Conservation (phyloP, 345 rosid species). For the Reutealis trisperma region DNA sequence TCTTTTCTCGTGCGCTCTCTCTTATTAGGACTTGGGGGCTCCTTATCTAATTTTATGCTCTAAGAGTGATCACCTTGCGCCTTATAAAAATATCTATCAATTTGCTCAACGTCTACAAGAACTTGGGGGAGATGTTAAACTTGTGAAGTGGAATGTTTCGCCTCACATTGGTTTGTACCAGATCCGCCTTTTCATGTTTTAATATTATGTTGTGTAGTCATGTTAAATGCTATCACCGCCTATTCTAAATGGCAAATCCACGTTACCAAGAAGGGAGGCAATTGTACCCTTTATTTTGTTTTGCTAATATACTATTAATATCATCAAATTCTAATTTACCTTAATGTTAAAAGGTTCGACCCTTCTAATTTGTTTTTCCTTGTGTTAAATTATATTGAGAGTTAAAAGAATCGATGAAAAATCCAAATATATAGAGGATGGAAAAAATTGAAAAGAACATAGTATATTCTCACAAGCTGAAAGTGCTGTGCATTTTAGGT, state of each 20-base stretch:
- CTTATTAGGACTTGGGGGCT: slow-evolving; percentile 65
- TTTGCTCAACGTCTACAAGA: slow-evolving; percentile 60
- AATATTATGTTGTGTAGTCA: background rate
- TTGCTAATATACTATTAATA: no score
- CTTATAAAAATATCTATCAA: slow-evolving; percentile 49
- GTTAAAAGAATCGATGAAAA: background rate
- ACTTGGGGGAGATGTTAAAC: slow-evolving; percentile 76
- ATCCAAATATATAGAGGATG: background rate
- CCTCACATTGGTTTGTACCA: slow-evolving; percentile 68
- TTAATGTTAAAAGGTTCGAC: no score
- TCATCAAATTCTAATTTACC: no score
- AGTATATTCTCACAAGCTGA: background rate
- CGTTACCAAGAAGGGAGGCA: background rate
- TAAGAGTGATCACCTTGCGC: slow-evolving; percentile 72
- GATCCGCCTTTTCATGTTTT: slow-evolving; percentile 2
- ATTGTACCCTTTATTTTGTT: background rate
- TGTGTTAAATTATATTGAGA: background rate
- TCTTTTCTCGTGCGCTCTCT: background rate
- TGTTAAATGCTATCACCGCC: background rate
- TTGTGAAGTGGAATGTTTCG: slow-evolving; percentile 76
- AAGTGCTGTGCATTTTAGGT: background rate
- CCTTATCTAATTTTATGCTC: slow-evolving; percentile 89
- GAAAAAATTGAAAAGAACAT: background rate
- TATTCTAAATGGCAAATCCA: background rate
- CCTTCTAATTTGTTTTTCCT: no score